These are phyloP conservation scores for Cercospora sojina DNA, from an alignment of 2,329 filamentous ascomycete genomes.

Conservation along the genomic window DNA sequence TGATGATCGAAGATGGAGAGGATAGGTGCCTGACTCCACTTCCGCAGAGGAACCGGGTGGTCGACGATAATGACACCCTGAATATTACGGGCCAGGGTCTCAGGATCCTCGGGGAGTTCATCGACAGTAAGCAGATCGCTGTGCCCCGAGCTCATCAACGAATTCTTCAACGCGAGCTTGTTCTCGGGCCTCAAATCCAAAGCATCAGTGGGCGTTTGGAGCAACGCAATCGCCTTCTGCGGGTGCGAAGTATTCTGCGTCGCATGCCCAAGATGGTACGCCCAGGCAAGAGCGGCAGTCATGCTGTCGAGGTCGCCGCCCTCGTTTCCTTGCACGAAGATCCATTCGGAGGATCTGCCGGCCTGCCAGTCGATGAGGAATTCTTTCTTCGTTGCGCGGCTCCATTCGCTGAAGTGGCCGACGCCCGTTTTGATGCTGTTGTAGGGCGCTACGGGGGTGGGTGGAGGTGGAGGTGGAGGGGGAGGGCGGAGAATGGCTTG, in stretches of 20 bases:
- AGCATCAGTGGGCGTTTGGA: conserved; percentile 49
- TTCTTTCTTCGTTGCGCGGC: conserved; percentile 47
- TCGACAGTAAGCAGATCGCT: conserved; percentile 50
- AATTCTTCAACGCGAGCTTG: conserved; percentile 47
- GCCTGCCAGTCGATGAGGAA: conserved; percentile 52
- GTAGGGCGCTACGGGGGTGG: conserved; percentile 14
- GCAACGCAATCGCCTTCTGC: conserved; percentile 48
- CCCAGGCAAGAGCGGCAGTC: conserved; percentile 49
- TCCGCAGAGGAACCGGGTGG: conserved; percentile 45
- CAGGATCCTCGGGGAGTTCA: conserved; percentile 49
- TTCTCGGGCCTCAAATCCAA: conserved; percentile 52
- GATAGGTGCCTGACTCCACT: conserved; percentile 48
- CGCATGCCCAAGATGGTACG: conserved; percentile 49
- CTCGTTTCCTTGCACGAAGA: conserved; percentile 49
- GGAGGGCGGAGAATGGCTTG: conserved; percentile 14
- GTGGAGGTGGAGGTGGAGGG: too few relatives aligned
- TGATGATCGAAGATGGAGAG: conserved; percentile 51
- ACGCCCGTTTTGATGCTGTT: conserved; percentile 45
- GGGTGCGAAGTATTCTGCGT: conserved; percentile 46
- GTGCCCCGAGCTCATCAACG: conserved; percentile 49
- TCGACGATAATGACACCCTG: conserved; percentile 51
- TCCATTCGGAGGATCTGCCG: conserved; percentile 46
- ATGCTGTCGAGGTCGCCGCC: conserved; percentile 48
- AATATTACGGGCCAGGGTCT: conserved; percentile 45
- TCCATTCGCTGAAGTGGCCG: conserved; percentile 53